Evolutionary conservation across 148 eudicot genomes (phyloP).

Genomic region (Rhododendron griersonianum): DNA sequence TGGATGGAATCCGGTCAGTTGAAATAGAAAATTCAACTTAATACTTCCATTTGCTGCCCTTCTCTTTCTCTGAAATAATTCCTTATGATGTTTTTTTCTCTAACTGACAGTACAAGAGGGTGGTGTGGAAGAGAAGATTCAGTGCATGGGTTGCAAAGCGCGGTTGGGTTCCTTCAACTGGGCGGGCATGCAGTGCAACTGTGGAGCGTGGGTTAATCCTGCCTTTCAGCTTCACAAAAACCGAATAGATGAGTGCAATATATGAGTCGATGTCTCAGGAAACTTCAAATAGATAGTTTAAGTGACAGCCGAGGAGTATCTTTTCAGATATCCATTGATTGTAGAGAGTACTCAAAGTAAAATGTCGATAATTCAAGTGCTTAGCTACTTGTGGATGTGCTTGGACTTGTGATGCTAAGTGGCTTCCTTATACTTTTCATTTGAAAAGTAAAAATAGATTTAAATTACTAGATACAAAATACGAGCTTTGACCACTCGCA

Average conservation of each 20-base stretch:
- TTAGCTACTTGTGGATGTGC: neutral
- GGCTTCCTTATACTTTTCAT: neutral
- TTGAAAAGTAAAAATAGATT: neutral
- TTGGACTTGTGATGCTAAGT: neutral
- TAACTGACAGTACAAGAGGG: conserved; percentile 67
- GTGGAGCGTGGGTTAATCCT: conserved; percentile 82
- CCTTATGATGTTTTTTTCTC: conserved; percentile 4
- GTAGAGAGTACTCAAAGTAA: neutral
- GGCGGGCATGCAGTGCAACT: conserved; percentile 86
- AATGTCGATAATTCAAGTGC: neutral
- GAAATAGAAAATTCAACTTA: neutral
- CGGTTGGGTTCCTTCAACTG: conserved; percentile 73
- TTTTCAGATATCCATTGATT: neutral
- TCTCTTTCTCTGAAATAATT: neutral
- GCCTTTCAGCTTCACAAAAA: conserved; percentile 79
- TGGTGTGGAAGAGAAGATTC: conserved; percentile 58
- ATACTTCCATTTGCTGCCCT: neutral
- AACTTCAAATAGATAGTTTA: neutral
- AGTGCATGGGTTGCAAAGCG: conserved; percentile 70
- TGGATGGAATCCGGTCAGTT: conserved; percentile 75
- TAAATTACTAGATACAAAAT: neutral
- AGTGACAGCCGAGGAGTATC: neutral
- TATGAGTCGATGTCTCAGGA: neutral
- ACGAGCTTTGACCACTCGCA: neutral
- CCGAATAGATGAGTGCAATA: conserved; percentile 56